Conservation (phyloP, 1,284 basidiomycete genomes). For the Cutaneotrichosporon dermatis region DNA sequence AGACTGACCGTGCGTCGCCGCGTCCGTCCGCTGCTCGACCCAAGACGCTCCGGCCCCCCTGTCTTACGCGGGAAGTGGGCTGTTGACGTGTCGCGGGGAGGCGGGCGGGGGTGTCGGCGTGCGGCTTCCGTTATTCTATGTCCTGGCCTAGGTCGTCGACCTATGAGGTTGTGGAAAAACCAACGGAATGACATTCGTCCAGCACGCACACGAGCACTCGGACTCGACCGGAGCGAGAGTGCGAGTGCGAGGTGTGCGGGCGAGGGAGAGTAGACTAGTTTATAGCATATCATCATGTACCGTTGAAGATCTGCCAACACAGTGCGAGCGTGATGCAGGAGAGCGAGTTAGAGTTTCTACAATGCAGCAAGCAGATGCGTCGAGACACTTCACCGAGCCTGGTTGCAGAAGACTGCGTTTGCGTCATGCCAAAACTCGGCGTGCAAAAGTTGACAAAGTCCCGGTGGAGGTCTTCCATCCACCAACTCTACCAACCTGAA, state of each 20-base stretch:
- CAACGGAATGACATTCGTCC: slow-evolving; percentile 22
- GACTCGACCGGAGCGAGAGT: not conserved
- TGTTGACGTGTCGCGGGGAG: slow-evolving; percentile 17
- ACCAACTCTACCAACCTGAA: not conserved
- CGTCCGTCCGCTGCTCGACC: slow-evolving; percentile 3
- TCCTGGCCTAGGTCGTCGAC: slow-evolving; percentile 30
- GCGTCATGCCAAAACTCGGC: no score
- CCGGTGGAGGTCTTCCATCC: not conserved
- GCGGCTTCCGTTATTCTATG: slow-evolving; percentile 27
- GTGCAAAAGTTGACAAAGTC: not conserved
- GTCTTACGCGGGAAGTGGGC: not conserved
- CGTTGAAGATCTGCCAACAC: not conserved
- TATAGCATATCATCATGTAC: not conserved
- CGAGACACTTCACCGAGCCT: no score
- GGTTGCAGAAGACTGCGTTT: no score
- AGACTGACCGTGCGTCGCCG: slow-evolving; percentile 10
- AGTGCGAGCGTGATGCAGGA: not conserved
- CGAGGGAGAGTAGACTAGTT: no score
- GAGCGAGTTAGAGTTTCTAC: not conserved
- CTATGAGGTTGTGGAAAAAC: slow-evolving; percentile 29
- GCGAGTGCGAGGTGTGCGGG: no score
- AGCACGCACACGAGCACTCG: not conserved
- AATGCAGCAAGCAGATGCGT: no score
- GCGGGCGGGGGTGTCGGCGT: not conserved
- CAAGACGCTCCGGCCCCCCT: slow-evolving; percentile 12